These are phyloP conservation scores for Epichloe hybrida DNA, from an alignment of 2,329 filamentous ascomycete species.

Conservation along the genomic window DNA sequence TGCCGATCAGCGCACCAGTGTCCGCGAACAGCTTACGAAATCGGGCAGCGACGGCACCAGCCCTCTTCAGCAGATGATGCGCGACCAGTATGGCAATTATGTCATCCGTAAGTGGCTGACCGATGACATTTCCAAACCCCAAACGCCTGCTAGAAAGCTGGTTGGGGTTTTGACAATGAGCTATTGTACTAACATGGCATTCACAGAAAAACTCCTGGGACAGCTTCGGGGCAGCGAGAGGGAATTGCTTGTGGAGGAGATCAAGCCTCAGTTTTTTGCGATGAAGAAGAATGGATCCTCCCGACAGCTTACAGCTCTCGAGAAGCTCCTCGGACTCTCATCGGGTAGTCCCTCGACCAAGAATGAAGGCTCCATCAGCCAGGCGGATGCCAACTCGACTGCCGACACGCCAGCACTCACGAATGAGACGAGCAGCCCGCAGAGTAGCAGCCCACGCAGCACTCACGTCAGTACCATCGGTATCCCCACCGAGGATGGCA, in stretches of 20 bases:
- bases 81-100: conserved; percentile 89
- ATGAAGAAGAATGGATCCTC: conserved; percentile 52
- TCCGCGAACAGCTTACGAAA: conserved; percentile 50
- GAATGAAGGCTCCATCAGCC: conserved; percentile 22
- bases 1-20: conserved; percentile 52
- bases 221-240: conserved; percentile 47
- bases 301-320: conserved; percentile 39
- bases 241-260: conserved; percentile 45
- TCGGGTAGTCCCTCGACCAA: conserved; percentile 11
- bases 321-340: conserved; percentile 18
- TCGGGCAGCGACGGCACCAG: conserved; percentile 51
- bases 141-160: no score
- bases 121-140: no score
- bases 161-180: not conserved
- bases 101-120: conserved; percentile 63
- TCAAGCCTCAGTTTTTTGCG: conserved; percentile 46
- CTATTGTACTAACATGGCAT: conserved; percentile 13
- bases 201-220: conserved; percentile 63
- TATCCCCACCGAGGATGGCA: conserved; percentile 18
- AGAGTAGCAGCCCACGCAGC: conserved; percentile 52
- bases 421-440: conserved; percentile 55
- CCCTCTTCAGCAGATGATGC: conserved; percentile 65
- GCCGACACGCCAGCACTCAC: conserved; percentile 54
- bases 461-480: conserved; percentile 43
- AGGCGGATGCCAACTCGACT: conserved; percentile 35